phyloP scores from a whole-genome alignment of 1,284 basidiomycete genomes.

The Mycena citricolor region DNA sequence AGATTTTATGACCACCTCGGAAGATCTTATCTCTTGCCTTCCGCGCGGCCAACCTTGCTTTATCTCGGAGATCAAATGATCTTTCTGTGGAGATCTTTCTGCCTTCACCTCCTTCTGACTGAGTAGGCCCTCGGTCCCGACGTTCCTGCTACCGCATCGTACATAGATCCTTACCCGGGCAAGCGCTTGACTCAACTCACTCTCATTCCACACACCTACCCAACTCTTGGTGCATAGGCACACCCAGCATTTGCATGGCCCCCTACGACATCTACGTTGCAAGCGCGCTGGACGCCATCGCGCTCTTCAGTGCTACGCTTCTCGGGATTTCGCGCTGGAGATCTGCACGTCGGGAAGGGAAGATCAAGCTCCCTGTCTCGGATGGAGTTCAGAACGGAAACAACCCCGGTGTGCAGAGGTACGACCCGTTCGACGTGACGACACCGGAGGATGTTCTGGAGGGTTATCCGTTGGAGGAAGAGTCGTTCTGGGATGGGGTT shows the following conservation, averaged over 20 bases:
- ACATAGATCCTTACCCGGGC: too few species aligned
- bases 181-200: too few species aligned
- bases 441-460: constrained; percentile 68
- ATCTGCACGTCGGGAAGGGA: constrained; percentile 43
- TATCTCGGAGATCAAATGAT: too few species aligned
- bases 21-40: too few species aligned
- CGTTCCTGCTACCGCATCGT: too few species aligned
- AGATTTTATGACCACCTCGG: too few species aligned
- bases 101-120: too few species aligned
- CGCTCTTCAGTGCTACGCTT: constrained; percentile 43
- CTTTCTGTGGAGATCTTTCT: too few species aligned
- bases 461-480: constrained; percentile 72
- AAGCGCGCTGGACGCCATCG: constrained; percentile 45
- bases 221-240: too few species aligned
- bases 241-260: constrained; percentile 52
- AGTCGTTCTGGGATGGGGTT: constrained; percentile 77
- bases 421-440: constrained; percentile 78
- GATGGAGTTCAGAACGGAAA: constrained; percentile 17
- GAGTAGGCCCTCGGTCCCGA: too few species aligned
- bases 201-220: too few species aligned
- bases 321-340: constrained; percentile 34
- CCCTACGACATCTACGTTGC: constrained; percentile 59
- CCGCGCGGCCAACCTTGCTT: too few species aligned
- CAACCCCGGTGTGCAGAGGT: constrained; percentile 18
- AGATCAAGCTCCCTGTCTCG: constrained; percentile 53